A percentile compares a stretch with the other conserved stretches of the same genome.
These are phyloP conservation scores for Viola pubescens DNA, from an alignment of 441 rosid genomes.

Conservation along the genomic window DNA sequence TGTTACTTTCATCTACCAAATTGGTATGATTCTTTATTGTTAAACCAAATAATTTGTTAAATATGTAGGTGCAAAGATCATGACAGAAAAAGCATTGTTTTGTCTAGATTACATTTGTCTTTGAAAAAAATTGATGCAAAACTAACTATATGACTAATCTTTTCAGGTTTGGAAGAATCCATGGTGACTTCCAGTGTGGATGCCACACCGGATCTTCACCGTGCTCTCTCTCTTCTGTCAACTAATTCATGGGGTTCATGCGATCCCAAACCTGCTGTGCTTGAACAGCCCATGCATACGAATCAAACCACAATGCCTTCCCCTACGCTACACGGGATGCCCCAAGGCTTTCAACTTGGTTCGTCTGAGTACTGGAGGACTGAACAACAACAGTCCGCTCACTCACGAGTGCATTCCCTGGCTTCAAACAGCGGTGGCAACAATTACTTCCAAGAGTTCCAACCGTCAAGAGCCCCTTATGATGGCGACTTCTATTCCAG, in stretches of 20 bases:
- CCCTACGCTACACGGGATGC: conserved; percentile 23
- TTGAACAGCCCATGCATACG: conserved; percentile 29
- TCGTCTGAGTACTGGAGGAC: conserved; percentile 46
- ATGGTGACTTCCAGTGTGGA: conserved; percentile 45
- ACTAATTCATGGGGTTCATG: conserved; percentile 47
- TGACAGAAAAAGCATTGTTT: background rate
- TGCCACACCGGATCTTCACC: conserved; percentile 51
- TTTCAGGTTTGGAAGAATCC: conserved; percentile 47
- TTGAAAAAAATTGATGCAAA: background rate
- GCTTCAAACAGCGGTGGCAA: conserved; percentile 24
- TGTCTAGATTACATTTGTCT: background rate
- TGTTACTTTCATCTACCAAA: too few relatives aligned
- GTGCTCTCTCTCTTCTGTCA: conserved; percentile 99
- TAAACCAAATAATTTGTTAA: too few relatives aligned
- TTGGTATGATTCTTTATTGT: too few relatives aligned
- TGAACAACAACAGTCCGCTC: conserved; percentile 27
- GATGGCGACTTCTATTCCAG: conserved; percentile 34
- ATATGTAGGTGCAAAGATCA: too few relatives aligned
- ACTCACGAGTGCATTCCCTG: conserved; percentile 23
- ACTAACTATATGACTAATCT: conserved; percentile 5
- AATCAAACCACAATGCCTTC: conserved; percentile 25
- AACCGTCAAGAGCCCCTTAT: conserved; percentile 31
- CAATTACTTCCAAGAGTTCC: conserved; percentile 41
- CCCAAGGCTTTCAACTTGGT: conserved; percentile 27
- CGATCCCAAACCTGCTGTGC: conserved; percentile 40